These are phyloP conservation scores for Solanum arcanum DNA, from an alignment of 257 asterid species.

Conservation along the genomic window DNA sequence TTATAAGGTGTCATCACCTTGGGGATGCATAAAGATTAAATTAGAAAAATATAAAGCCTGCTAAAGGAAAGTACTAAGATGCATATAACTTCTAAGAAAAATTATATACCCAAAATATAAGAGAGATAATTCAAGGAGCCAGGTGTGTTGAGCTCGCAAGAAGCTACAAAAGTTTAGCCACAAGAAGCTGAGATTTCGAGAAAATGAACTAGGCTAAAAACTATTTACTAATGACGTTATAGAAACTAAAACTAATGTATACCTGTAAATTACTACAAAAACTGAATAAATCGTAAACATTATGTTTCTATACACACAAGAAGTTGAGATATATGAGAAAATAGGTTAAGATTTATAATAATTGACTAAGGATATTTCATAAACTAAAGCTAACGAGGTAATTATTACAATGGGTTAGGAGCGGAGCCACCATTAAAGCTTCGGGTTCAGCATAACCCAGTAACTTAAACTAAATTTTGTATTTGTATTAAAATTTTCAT, in stretches of 20 bases:
- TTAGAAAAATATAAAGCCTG: background rate
- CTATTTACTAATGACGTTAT: background rate
- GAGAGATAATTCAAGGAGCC: background rate
- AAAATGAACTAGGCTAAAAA: background rate
- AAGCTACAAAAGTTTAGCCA: background rate
- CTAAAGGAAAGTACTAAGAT: background rate
- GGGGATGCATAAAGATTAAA: background rate
- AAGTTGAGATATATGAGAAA: background rate
- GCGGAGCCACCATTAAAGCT: background rate
- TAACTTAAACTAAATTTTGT: background rate
- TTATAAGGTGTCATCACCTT: background rate
- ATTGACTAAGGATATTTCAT: background rate
- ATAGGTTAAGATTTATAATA: background rate
- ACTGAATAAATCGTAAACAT: background rate
- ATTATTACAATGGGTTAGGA: background rate
- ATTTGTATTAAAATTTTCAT: background rate
- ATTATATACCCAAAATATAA: background rate
- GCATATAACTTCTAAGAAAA: background rate
- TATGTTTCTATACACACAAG: background rate
- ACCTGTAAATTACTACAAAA: background rate
- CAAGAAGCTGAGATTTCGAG: background rate
- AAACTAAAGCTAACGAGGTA: background rate
- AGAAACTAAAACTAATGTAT: background rate
- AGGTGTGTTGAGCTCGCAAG: background rate
- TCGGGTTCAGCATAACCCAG: background rate